A percentile compares a stretch with the other conserved stretches of the same genome.
Conservation (phyloP, 768 basidiomycete species). For the Tylopilus intermedius region DNA sequence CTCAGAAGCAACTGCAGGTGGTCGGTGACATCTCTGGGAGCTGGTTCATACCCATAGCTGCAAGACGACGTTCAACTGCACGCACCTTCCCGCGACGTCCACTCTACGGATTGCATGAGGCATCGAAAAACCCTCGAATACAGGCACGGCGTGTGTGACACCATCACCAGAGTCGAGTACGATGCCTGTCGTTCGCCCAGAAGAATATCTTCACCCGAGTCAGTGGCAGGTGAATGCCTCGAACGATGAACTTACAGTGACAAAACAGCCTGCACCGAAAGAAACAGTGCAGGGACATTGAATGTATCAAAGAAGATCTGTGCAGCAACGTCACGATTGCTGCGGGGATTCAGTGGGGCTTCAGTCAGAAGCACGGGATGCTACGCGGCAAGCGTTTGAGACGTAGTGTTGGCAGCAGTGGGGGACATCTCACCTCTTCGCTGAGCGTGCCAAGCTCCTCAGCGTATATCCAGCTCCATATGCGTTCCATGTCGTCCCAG, state of each 20-base stretch:
- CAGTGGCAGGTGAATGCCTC: slow-evolving; percentile 1
- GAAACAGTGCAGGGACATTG: slow-evolving; percentile 97
- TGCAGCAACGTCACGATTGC: slow-evolving; percentile 92
- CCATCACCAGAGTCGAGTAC: slow-evolving; percentile 98
- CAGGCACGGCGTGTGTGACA: slow-evolving; percentile 97
- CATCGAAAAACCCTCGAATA: slow-evolving; percentile 99
- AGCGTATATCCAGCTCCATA: slow-evolving; percentile 97
- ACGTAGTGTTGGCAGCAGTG: background rate
- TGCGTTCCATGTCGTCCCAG: slow-evolving; percentile 99
- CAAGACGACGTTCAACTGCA: background rate
- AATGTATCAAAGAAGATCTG: slow-evolving; percentile 99
- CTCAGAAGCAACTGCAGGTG: slow-evolving; percentile 90
- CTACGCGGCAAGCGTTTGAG: slow-evolving; percentile 38
- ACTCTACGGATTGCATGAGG: slow-evolving; percentile 95
- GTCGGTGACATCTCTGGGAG: slow-evolving; percentile 86
- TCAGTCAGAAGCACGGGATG: slow-evolving; percentile 97
- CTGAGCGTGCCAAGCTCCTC: slow-evolving; percentile 93
- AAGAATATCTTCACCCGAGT: slow-evolving; percentile 73
- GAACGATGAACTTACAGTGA: slow-evolving; percentile 67
- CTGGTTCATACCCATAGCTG: background rate
- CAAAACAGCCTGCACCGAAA: slow-evolving; percentile 94
- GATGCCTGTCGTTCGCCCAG: slow-evolving; percentile 97
- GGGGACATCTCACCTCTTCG: slow-evolving; percentile 70
- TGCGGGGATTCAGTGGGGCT: slow-evolving; percentile 93
- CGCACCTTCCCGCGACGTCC: slow-evolving; percentile 91